These are phyloP conservation scores for Phytopythium sindhum DNA, from an alignment of 352 stramenopile genomes.

Conservation along the genomic window DNA sequence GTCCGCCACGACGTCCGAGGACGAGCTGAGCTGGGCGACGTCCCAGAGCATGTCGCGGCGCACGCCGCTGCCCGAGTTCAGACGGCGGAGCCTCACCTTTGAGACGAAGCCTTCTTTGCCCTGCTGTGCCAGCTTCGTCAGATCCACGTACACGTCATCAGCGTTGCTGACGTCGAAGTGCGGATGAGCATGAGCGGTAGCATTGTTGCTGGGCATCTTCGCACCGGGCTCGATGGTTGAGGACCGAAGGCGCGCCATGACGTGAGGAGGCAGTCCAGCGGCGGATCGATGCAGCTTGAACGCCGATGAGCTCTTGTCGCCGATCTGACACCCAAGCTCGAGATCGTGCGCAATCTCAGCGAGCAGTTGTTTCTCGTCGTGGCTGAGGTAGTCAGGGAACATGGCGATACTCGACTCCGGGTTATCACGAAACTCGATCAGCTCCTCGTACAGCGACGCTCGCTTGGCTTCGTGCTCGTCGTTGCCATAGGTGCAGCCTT, in stretches of 20 bases:
- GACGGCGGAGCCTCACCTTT: constrained; percentile 43
- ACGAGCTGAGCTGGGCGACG: constrained; percentile 51
- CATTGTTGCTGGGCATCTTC: constrained; percentile 5
- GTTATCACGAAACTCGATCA: constrained; percentile 50
- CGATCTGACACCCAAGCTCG: constrained; percentile 56
- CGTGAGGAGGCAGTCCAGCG: constrained; percentile 2
- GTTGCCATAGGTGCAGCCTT: not conserved
- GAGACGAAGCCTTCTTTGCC: constrained; percentile 76
- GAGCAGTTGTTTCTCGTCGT: constrained; percentile 51
- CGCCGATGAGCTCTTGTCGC: constrained; percentile 53
- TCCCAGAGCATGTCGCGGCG: constrained; percentile 80
- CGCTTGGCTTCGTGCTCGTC: constrained; percentile 15
- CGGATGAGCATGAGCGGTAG: not conserved
- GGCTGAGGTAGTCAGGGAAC: constrained; percentile 66
- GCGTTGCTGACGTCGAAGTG: not conserved
- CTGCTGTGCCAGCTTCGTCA: constrained; percentile 62
- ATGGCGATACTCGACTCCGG: constrained; percentile 47
- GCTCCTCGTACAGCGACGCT: constrained; percentile 51
- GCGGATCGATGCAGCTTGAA: constrained; percentile 40
- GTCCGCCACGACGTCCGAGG: constrained; percentile 48
- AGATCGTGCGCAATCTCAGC: constrained; percentile 48
- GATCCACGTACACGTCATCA: constrained; percentile 71
- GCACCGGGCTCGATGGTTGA: constrained; percentile 11
- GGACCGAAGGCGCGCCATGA: constrained; percentile 6
- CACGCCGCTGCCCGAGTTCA: constrained; percentile 56